Evolutionary conservation across 1,284 basidiomycete species (phyloP).

Genomic region (Ceratobasidium sp.): DNA sequence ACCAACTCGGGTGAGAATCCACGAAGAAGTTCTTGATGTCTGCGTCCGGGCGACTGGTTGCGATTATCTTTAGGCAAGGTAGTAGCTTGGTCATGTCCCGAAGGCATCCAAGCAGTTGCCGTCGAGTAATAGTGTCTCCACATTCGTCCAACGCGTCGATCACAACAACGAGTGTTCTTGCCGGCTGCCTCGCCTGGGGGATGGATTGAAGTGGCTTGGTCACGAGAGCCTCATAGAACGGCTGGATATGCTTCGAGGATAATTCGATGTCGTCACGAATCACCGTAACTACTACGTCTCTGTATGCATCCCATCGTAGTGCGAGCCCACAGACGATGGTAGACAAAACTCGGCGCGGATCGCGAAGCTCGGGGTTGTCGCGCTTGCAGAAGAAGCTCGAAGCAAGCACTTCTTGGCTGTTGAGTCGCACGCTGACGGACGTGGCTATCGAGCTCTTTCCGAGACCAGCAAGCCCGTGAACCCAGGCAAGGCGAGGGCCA

Average conservation of each 20-base stretch:
- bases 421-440: not conserved
- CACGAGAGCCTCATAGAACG: not conserved
- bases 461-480: slow-evolving; percentile 32
- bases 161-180: slow-evolving; percentile 9
- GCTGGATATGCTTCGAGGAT: not conserved
- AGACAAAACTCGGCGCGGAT: not conserved
- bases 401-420: not conserved
- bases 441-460: slow-evolving; percentile 22
- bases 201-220: not conserved
- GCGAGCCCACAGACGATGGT: not conserved
- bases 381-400: slow-evolving; percentile 34
- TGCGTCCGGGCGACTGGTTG: slow-evolving; percentile 38
- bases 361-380: not conserved
- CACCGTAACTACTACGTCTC: not conserved
- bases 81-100: not conserved
- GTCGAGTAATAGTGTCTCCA: not conserved
- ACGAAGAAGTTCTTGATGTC: not conserved
- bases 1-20: no score
- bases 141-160: slow-evolving; percentile 45
- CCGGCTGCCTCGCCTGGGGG: no score
- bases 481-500: slow-evolving; percentile 5
- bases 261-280: not conserved
- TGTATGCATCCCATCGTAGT: not conserved
- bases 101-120: not conserved
- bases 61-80: slow-evolving; percentile 17